A percentile compares a stretch with the other conserved stretches of the same genome.
These are phyloP conservation scores for Penicillium sp. DNA, from an alignment of 2,329 filamentous ascomycete genomes.

Conservation along the genomic window DNA sequence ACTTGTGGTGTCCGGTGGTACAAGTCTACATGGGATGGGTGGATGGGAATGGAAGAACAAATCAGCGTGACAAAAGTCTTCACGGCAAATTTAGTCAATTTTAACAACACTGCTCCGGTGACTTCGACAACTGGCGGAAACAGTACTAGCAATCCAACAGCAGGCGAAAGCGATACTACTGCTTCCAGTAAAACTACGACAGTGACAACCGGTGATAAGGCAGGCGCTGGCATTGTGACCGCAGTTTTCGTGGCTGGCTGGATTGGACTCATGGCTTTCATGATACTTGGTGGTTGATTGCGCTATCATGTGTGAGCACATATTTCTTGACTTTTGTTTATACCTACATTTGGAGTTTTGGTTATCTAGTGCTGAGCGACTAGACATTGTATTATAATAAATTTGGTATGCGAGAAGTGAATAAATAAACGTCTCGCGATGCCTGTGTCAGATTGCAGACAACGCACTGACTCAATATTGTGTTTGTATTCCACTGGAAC, in stretches of 20 bases:
- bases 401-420: not conserved
- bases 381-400: not conserved
- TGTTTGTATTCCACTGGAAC: not conserved
- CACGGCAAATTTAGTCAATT: conserved; percentile 56
- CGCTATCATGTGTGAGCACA: not conserved
- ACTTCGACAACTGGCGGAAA: conserved; percentile 57
- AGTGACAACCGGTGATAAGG: conserved; percentile 36
- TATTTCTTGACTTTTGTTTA: not conserved
- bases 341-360: not conserved
- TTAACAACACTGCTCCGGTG: conserved; percentile 46
- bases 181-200: not conserved
- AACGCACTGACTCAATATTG: not conserved
- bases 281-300: conserved; percentile 30
- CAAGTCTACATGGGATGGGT: conserved; percentile 53
- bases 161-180: conserved; percentile 28
- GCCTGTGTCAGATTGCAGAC: too few relatives aligned
- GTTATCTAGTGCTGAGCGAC: not conserved
- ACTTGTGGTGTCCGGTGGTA: conserved; percentile 67
- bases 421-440: not conserved
- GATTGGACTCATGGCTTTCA: conserved; percentile 34
- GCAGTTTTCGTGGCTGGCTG: conserved; percentile 30
- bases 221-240: conserved; percentile 42
- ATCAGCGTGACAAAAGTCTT: conserved; percentile 67
- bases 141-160: conserved; percentile 42
- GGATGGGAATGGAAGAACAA: conserved; percentile 65